Base-by-base conservation (phyloP, 768 basidiomycete genomes). In the Lyophyllum decastes region DNA sequence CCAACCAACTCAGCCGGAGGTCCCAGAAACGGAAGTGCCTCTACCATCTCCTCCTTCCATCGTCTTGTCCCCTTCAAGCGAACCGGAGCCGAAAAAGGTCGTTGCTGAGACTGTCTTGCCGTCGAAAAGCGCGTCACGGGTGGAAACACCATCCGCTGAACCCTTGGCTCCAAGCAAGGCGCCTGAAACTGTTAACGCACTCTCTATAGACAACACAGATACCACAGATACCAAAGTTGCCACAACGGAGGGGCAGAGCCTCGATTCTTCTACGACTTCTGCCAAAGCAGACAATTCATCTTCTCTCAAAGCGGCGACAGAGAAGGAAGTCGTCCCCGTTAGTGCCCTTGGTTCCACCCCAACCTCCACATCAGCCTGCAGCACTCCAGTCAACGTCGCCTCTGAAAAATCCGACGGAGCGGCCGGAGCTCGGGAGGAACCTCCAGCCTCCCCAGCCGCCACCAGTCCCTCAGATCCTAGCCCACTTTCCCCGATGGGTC, bases 401-500 rank as follows among this genome's bases (percentile, higher is more conserved):
- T 2, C 43, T 12, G 19, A 54, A 34, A 12, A 30, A 27, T n/a
- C 5, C 14, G 27, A 44, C 2, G 14, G 21, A 19, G n/a, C 10
- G 16, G 6, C 40, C 22, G 12, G n/a, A 26, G 54, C 16, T 26
- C 52, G n/a, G 24, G 49, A 16, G 14, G 45, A 43, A 30, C 17
- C 11, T 21, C 14, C 27, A 6, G 34, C 3, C 10, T 19, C 45
- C 3, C 21, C 33, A 24, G 5, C 22, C 16, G 34, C 19, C 19
- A 8, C 47, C 10, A n/a, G 35, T 14, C 41, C 57, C 3, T 26
- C 57, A 11, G 40, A 40, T 25, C 41, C 43, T 27, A 52, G 48
- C 33, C 5, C 48, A 17, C 16, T 57, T 33, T 65, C 66, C 14
- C 64, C 64, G 21, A 47, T 63, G 49, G 66, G 64, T 2, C 64